phyloP scores from a whole-genome alignment of 305 asterid genomes.

The Fraxinus paxiana region DNA sequence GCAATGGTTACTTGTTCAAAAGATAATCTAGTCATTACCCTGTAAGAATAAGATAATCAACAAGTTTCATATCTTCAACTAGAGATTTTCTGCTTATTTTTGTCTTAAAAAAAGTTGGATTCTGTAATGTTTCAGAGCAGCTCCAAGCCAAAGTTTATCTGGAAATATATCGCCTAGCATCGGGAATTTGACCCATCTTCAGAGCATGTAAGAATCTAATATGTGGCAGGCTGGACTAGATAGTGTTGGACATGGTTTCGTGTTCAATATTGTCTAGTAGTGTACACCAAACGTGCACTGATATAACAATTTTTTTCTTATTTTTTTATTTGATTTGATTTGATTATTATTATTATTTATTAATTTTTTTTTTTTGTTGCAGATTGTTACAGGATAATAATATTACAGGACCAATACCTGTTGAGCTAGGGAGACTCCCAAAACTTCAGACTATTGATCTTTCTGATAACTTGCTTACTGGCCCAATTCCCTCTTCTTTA shows the following conservation, averaged over 20 bases:
- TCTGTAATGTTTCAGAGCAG: constrained; percentile 48
- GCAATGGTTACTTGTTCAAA: not conserved
- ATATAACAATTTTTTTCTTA: not conserved
- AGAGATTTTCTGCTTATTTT: not conserved
- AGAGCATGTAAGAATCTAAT: constrained; percentile 55
- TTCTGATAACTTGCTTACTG: constrained; percentile 36
- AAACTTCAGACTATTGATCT: constrained; percentile 38
- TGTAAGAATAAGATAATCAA: not conserved
- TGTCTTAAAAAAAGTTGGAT: not conserved
- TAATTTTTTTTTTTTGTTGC: not conserved
- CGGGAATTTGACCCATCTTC: constrained; percentile 72
- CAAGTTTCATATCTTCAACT: not conserved
- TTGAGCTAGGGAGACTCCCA: constrained; percentile 36
- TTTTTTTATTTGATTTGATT: not conserved
- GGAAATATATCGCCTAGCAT: constrained; percentile 67
- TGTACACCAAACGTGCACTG: not conserved
- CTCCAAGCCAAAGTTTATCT: constrained; percentile 40
- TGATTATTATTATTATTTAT: not conserved
- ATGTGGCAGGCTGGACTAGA: not conserved
- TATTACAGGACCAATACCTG: constrained; percentile 35
- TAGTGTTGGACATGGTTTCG: not conserved
- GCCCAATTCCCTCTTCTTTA: constrained; percentile 36
- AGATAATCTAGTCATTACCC: not conserved
- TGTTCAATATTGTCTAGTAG: not conserved
- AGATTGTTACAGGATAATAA: constrained; percentile 43